Base-by-base conservation (phyloP, 306 rosid species). In the Cucumis melo region DNA sequence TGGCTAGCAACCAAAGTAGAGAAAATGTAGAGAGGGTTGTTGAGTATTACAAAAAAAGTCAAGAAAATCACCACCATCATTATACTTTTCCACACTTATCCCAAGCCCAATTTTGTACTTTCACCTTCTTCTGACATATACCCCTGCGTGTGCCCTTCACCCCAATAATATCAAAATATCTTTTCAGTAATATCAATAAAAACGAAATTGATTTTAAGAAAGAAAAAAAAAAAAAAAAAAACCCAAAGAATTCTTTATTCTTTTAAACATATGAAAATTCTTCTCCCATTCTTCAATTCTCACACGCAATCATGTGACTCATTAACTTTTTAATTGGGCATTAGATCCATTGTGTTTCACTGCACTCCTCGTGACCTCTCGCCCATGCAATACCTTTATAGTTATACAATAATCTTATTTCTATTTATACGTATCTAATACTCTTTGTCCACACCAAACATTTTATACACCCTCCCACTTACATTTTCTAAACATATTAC, bases 1-100 rank as follows among this genome's bases (percentile, higher is more conserved):
- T 86, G 87, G 89, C 86, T 86, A 87, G 87, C 92, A 84, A 86
- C 89, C 89, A 81, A 80, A 89, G 54, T 54, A 71, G 82, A 78
- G 88, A 74, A 78, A 81, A 82, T 21, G 55, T 46, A 10, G 0
- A 83, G 81, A 83, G 81, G 88, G 88, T 84, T 48, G 92, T 85
- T 86, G 86, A 84, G 80, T 85, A 78, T 84, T 81, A 83, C 74
- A 41, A 32, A 4, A 75, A 83, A 79, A 83, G 80, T 79, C 58
- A 73, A 67, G 64, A 81, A 53, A 82, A 81, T 82, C 81, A 74
- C 84, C 87, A 54, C 71, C 81, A 82, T 50, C 79, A 34, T 59
- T 74, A 39, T 59, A 36, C 85, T 77, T 51, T 80, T 77, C 41
- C 58, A 20, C 54, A 67, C 34, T 6, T 67, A 41, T 39, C 54